A percentile compares a stretch with the other conserved stretches of the same genome.
Conservation (phyloP, 176 grass and related monocot genomes). For the Chrysopogon serrulatus region DNA sequence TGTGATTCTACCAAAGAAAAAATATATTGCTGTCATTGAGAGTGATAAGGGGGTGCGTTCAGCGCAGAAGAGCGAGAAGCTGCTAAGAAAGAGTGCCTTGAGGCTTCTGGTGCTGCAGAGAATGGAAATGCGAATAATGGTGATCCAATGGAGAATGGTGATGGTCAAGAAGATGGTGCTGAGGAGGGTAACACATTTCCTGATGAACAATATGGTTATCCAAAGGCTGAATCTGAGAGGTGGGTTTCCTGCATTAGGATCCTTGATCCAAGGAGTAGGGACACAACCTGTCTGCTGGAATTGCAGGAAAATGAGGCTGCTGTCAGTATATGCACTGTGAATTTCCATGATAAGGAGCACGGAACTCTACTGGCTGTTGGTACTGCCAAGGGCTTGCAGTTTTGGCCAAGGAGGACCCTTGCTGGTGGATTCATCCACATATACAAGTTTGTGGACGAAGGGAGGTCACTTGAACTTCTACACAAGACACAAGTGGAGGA, state of each 20-base stretch:
- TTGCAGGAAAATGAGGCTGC: constrained; percentile 93
- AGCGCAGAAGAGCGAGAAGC: constrained; percentile 89
- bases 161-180: constrained; percentile 55
- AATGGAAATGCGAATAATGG: constrained; percentile 71
- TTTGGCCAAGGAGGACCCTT: constrained; percentile 82
- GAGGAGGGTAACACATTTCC: constrained; percentile 68
- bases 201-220: constrained; percentile 97
- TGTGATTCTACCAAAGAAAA: constrained; percentile 85
- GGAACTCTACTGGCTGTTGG: constrained; percentile 88
- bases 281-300: constrained; percentile 87
- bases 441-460: constrained; percentile 96
- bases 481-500: constrained; percentile 99
- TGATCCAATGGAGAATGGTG: constrained; percentile 85
- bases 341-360: constrained; percentile 98
- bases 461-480: constrained; percentile 83
- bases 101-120: constrained; percentile 55
- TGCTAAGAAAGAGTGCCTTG: constrained; percentile 84
- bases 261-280: constrained; percentile 87
- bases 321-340: constrained; percentile 90
- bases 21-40: constrained; percentile 83
- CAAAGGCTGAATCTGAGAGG: constrained; percentile 81
- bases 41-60: constrained; percentile 90
- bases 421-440: constrained; percentile 91
- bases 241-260: constrained; percentile 98
- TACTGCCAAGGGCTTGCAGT: constrained; percentile 90